A percentile compares a stretch with the other conserved stretches of the same genome.
Conservation (phyloP, 2,329 filamentous ascomycete species). For the Clonostachys solani region DNA sequence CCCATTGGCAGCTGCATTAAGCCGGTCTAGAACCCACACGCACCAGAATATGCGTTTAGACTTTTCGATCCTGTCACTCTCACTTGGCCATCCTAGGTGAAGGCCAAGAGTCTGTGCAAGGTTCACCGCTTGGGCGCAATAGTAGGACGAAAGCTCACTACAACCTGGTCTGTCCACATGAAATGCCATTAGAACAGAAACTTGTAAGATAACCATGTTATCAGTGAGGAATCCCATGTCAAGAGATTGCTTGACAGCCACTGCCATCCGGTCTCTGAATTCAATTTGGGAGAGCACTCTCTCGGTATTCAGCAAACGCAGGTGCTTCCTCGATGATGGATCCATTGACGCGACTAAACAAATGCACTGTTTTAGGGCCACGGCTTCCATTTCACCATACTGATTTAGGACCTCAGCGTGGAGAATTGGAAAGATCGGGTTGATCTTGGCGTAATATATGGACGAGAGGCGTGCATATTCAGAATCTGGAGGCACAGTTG, state of each 20-base stretch:
- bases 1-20: slow-evolving; percentile 12
- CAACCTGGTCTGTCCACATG: slow-evolving; percentile 6
- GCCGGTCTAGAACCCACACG: slow-evolving; percentile 12
- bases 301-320: slow-evolving; percentile 5
- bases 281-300: slow-evolving; percentile 5
- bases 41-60: slow-evolving; percentile 12
- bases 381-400: slow-evolving; percentile 4
- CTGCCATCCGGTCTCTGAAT: slow-evolving; percentile 5
- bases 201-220: slow-evolving; percentile 7
- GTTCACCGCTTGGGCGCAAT: slow-evolving; percentile 11
- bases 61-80: slow-evolving; percentile 4
- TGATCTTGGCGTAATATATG: slow-evolving; percentile 9
- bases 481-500: slow-evolving; percentile 3
- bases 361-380: slow-evolving; percentile 11
- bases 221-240: slow-evolving; percentile 8
- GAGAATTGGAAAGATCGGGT: slow-evolving; percentile 11
- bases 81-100: slow-evolving; percentile 12
- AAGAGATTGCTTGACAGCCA: slow-evolving; percentile 8
- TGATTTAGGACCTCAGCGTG: slow-evolving; percentile 6
- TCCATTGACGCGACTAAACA: slow-evolving; percentile 11
- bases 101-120: slow-evolving; percentile 12
- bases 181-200: slow-evolving; percentile 7
- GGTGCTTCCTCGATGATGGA: slow-evolving; percentile 7
- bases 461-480: slow-evolving; percentile 2
- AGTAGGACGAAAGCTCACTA: slow-evolving; percentile 7